A percentile compares a stretch with the other conserved stretches of the same genome.
Evolutionary conservation across 176 grass and related monocot species (phyloP).

Genomic region (Aegilops longissima): DNA sequence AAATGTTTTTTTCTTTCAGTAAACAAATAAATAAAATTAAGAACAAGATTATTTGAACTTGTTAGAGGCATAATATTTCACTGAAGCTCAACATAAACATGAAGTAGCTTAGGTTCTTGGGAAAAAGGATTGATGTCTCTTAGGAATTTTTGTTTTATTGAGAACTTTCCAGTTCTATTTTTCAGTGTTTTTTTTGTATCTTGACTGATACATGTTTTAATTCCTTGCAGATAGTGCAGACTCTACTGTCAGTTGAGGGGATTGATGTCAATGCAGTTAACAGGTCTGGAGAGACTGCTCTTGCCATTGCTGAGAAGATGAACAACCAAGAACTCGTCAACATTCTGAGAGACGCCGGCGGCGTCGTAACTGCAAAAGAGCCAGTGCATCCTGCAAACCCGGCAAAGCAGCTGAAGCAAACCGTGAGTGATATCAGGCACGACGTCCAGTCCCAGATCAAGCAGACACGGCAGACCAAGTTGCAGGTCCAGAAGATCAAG

Average conservation of each 20-base stretch:
- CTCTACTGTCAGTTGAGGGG: slow-evolving; percentile 56
- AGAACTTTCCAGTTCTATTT: background rate
- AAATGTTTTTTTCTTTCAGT: background rate
- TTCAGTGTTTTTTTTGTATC: background rate
- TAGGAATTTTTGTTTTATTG: background rate
- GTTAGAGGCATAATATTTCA: background rate
- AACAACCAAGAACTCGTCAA: slow-evolving; percentile 65
- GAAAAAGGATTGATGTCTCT: background rate
- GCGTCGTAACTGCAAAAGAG: slow-evolving; percentile 54
- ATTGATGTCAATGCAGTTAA: slow-evolving; percentile 78
- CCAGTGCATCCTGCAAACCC: slow-evolving; percentile 58
- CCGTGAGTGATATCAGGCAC: slow-evolving; percentile 87
- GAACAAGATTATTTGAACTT: background rate
- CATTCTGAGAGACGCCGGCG: slow-evolving; percentile 61
- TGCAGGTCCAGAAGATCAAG: slow-evolving; percentile 83
- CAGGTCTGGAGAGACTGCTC: slow-evolving; percentile 65
- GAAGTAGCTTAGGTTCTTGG: background rate
- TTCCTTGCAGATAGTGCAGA: slow-evolving; percentile 60
- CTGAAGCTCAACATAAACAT: background rate
- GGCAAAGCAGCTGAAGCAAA: slow-evolving; percentile 85
- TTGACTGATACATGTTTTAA: slow-evolving; percentile 34
- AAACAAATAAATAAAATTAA: background rate
- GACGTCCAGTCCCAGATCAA: slow-evolving; percentile 84
- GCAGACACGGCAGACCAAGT: slow-evolving; percentile 77
- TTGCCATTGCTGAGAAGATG: slow-evolving; percentile 72